phyloP scores from a whole-genome alignment of 1,284 basidiomycete species.

The Puccinia hordei region DNA sequence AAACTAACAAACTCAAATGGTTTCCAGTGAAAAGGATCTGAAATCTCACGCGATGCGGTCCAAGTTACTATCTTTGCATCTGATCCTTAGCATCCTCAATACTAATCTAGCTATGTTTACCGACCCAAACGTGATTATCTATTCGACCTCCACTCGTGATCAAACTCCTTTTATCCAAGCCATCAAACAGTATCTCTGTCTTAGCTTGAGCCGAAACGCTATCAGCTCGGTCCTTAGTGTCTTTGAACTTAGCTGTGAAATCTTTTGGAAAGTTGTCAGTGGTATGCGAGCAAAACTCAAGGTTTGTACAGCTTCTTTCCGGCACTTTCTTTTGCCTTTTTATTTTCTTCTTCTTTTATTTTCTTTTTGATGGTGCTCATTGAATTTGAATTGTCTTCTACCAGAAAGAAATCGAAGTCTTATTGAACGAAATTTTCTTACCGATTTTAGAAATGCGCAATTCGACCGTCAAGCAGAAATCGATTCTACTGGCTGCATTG shows the following conservation, averaged over 20 bases:
- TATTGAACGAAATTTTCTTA: constrained; percentile 97
- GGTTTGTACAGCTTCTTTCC: constrained; percentile 60
- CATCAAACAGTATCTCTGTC: constrained; percentile 90
- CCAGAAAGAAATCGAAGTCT: constrained; percentile 98
- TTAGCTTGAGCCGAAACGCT: constrained; percentile 90
- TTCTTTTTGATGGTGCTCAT: neutral
- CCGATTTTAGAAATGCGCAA: constrained; percentile 98
- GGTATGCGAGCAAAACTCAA: constrained; percentile 95
- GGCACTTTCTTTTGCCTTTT: neutral
- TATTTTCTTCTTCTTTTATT: neutral
- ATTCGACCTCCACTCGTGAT: constrained; percentile 80
- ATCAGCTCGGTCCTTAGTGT: constrained; percentile 93
- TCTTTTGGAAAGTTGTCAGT: constrained; percentile 93
- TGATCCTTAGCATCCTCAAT: constrained; percentile 87
- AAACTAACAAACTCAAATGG: neutral
- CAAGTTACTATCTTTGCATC: constrained; percentile 85
- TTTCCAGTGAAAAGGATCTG: constrained; percentile 77
- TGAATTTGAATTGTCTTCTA: constrained; percentile 19
- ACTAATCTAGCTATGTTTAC: constrained; percentile 86
- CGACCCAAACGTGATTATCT: constrained; percentile 80
- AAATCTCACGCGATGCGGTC: constrained; percentile 95
- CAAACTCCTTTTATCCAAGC: constrained; percentile 85
- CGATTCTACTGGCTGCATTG: constrained; percentile 81
- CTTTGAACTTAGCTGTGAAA: constrained; percentile 96
- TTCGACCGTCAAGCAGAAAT: constrained; percentile 91